Base-by-base conservation (phyloP, 495 filamentous ascomycete genomes). In the Aspergillus asperescens region DNA sequence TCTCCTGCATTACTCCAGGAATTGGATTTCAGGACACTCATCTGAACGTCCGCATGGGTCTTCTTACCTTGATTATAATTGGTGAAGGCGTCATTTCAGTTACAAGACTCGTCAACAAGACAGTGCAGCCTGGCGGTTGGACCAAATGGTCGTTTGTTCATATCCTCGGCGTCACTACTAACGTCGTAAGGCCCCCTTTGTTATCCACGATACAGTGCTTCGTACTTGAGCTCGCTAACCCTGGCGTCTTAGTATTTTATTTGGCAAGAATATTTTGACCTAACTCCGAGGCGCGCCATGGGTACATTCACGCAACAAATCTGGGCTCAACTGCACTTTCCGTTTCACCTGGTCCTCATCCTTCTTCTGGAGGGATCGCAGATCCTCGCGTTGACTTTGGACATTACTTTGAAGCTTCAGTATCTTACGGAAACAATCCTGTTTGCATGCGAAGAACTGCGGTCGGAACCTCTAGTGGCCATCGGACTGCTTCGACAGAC, bases 261-360 rank as follows among this genome's bases (percentile, higher is more conserved):
- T 25, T 88, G 80, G 73, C 83, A 86, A 69, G 74, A 83, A 47
- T 88, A 90, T 66, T 87, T 84, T 52, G 85, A 89, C 62, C 74
- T 72, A n/a, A 64, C 66, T 15, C 66, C 69, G 35, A 58, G 62
- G 37, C 50, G 49, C n/a, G 50, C 45, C 34, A 59, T 71, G 50
- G 79, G 80, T 25, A 80, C 74, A 27, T 68, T 83, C 51, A 72
- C 67, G 20, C 81, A 84, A 52, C 79, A 83, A 54, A 62, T 80
- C 18, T 88, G 85, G 86, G 73, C 79, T 4, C 72, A 82, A 53
- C 63, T 84, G 1, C 86, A 89, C 67, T 84, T 86, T 61, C 84
- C 84, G 8, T 82, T 88, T 57, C 84, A 89, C 62, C 68, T 87
- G 7, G 69, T 77, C 1, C 71, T 87, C 24, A 79, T 85, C 28